A percentile compares a stretch with the other conserved stretches of the same genome.
Conservation (phyloP, 2,329 filamentous ascomycete species). For the Huntiella omanensis region DNA sequence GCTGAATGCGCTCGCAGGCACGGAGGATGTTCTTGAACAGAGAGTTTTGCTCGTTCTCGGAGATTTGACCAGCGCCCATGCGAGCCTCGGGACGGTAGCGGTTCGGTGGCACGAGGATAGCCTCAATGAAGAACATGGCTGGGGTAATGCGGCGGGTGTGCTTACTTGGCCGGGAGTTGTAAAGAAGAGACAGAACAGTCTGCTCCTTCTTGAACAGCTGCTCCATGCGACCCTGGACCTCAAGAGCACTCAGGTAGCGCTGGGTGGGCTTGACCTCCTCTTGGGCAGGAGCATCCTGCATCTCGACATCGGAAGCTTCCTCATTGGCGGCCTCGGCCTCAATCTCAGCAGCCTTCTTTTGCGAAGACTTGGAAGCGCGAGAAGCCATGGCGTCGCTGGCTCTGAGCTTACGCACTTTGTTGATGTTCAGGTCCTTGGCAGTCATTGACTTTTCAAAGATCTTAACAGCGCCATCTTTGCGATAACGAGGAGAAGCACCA, state of each 20-base stretch:
- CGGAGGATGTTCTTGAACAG: conserved; percentile 74
- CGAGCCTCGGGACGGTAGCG: conserved; percentile 73
- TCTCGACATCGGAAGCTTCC: conserved; percentile 34
- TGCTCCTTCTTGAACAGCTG: conserved; percentile 75
- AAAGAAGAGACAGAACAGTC: conserved; percentile 68
- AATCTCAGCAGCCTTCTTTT: conserved; percentile 6
- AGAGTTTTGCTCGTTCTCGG: conserved; percentile 74
- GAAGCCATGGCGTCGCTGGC: conserved; percentile 48
- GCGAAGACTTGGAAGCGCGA: conserved; percentile 17
- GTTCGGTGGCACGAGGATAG: conserved; percentile 78
- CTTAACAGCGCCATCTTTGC: conserved; percentile 82
- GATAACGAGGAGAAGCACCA: conserved; percentile 62
- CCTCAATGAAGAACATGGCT: conserved; percentile 88
- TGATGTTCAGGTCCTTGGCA: conserved; percentile 56
- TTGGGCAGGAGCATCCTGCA: conserved; percentile 20
- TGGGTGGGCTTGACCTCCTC: conserved; percentile 28
- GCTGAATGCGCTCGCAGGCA: conserved; percentile 36
- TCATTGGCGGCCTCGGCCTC: conserved; percentile 30
- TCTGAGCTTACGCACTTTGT: conserved; percentile 50
- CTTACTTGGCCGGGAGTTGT: conserved; percentile 52
- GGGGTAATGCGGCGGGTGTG: conserved; percentile 40
- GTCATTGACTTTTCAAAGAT: conserved; percentile 73
- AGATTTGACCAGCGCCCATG: conserved; percentile 61
- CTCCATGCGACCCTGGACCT: conserved; percentile 61
- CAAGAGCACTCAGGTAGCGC: conserved; percentile 62